A percentile compares a stretch with the other conserved stretches of the same genome.
phyloP scores from a whole-genome alignment of 805 yeast species.

The Kodamaea lidongshanica region DNA sequence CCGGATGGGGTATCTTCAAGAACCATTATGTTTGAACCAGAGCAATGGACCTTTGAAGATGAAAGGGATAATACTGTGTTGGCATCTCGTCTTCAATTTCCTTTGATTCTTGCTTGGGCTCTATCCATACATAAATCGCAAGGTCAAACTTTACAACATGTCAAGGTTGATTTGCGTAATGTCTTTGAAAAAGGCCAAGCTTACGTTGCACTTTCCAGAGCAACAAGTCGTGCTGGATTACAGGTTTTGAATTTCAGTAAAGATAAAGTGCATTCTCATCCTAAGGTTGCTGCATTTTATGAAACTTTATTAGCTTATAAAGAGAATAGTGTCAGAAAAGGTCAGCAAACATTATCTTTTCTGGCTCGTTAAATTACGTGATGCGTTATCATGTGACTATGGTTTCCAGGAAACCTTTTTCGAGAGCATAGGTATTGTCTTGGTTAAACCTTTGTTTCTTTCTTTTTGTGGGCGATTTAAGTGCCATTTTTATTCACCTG shows the following conservation, averaged over 20 bases:
- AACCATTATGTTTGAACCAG: constrained; percentile 75
- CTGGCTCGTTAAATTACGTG: constrained; percentile 1
- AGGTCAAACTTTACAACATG: constrained; percentile 79
- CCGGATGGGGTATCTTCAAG: constrained; percentile 64
- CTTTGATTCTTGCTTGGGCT: constrained; percentile 94
- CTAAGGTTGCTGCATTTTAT: constrained; percentile 68
- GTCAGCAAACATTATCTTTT: constrained; percentile 4
- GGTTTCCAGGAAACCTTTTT: too few relatives aligned
- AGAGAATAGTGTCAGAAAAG: constrained; percentile 1
- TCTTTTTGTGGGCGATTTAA: too few relatives aligned
- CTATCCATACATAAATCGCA: constrained; percentile 93
- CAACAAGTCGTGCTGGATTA: constrained; percentile 73
- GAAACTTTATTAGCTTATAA: constrained; percentile 26
- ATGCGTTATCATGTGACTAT: too few relatives aligned
- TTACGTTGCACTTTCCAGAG: constrained; percentile 91
- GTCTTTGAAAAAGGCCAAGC: constrained; percentile 93
- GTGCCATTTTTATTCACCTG: too few relatives aligned
- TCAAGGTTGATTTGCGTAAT: constrained; percentile 66
- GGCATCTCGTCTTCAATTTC: constrained; percentile 74
- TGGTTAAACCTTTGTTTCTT: too few relatives aligned
- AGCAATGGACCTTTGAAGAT: constrained; percentile 75
- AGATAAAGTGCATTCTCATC: constrained; percentile 60
- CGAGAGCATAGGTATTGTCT: too few relatives aligned
- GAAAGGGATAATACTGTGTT: constrained; percentile 53
- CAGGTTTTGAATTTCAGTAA: constrained; percentile 72